Percentiles rank a stretch among this genome's conserved stretches.
These are phyloP conservation scores for Gossypium longicalyx DNA, from an alignment of 345 rosid species.

Conservation along the genomic window DNA sequence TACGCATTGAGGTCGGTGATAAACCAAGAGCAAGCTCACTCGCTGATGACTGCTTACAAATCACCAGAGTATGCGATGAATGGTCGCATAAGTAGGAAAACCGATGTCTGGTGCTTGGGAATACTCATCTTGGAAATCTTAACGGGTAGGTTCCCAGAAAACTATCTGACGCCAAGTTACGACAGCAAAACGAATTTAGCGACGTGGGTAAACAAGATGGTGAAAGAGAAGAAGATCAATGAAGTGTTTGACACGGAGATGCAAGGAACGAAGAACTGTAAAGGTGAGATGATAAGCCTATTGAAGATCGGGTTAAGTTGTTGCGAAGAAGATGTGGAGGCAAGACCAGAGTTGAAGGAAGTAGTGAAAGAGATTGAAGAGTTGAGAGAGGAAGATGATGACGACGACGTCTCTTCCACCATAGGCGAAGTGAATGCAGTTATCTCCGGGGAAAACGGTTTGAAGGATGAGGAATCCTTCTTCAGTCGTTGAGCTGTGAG, in stretches of 20 bases:
- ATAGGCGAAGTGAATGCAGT: conserved; percentile 24
- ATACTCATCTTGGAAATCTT: conserved; percentile 58
- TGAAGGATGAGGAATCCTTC: conserved; percentile 21
- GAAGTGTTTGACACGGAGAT: conserved; percentile 70
- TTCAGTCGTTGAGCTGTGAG: conserved; percentile 25
- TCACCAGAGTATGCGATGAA: conserved; percentile 53
- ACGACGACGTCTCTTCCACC: conserved; percentile 14
- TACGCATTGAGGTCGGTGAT: conserved; percentile 58
- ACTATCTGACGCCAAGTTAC: conserved; percentile 45
- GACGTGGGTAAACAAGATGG: conserved; percentile 62
- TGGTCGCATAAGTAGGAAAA: conserved; percentile 43
- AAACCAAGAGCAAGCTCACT: conserved; percentile 60
- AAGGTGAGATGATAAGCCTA: conserved; percentile 52
- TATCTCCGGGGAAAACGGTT: conserved; percentile 19
- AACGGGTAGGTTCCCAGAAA: conserved; percentile 62
- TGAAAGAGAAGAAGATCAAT: conserved; percentile 41
- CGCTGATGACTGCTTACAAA: conserved; percentile 57
- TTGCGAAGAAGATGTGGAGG: conserved; percentile 55
- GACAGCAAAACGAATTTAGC: conserved; percentile 41
- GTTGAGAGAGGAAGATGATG: conserved; percentile 33
- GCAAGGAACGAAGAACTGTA: conserved; percentile 42
- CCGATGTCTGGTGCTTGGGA: conserved; percentile 71
- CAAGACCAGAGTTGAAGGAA: conserved; percentile 43
- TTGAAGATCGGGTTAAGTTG: conserved; percentile 74
- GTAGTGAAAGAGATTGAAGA: conserved; percentile 43